Evolutionary conservation across 352 stramenopile species (phyloP), one percentile per base, ranked within the genome.

Genomic region (Pythium volutum): DNA sequence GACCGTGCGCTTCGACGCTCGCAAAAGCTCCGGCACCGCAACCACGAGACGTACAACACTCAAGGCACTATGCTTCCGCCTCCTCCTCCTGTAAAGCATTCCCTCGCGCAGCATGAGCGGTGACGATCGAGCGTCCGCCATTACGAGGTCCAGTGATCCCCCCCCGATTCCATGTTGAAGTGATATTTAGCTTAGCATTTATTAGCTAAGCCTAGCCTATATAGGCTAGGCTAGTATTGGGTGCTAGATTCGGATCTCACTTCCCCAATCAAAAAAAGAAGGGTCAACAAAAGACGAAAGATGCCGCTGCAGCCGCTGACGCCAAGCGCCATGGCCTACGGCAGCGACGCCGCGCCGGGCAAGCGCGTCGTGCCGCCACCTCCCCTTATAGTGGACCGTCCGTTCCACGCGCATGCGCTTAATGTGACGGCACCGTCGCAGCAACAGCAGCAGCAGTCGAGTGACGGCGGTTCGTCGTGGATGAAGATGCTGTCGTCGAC

Each of bases 401-500:
- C 58, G 48, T 10, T 18, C 3, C 2, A 9, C 25, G 15, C 23
- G 15, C 14, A 23, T 14, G 18, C 36, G 12, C 20, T 36, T 22
- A 25, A n/a, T 29, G 55, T 14, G n/a, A 31, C 31, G 31, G 43
- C 59, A n/a, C 50, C 50, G 22, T 55, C 50, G 33, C 49, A 27
- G 36, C 48, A 26, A 38, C 48, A 18, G 27, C 43, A 46, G 36
- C 48, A 26, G 48, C 48, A 18, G 27, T 31, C 36, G 31, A 39
- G 25, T 34, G 55, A n/a, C 46, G 55, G 49, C 9, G 16, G 59
- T 23, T 43, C 59, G 45, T 70, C 63, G 68, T 92, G 83, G 83
- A 90, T 92, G 81, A 88, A 88, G 59, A 87, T 92, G 76, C 76
- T 92, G 43, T 92, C 83, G 53, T 88, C 79, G 25, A 92, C 83